Percentiles rank a stretch among this genome's conserved stretches.
Evolutionary conservation across 2,329 filamentous ascomycete species (phyloP).

Genomic region (Chaetomium globosum): DNA sequence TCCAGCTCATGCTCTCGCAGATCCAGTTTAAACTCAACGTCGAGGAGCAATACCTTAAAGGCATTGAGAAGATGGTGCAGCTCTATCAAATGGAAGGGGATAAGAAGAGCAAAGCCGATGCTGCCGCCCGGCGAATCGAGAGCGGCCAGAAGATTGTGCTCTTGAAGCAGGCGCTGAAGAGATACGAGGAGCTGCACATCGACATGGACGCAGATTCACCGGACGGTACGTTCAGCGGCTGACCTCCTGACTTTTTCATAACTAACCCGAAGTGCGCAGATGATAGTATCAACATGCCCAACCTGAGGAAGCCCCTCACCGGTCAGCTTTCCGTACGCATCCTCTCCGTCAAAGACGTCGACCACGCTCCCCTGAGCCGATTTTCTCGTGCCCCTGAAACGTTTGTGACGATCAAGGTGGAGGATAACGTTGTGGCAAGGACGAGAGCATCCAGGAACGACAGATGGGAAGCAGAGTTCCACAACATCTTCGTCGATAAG

Average conservation of each 20-base stretch:
- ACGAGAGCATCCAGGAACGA: constrained; percentile 85
- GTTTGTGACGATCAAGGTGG: constrained; percentile 93
- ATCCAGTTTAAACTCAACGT: constrained; percentile 98
- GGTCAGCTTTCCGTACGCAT: constrained; percentile 86
- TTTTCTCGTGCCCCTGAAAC: constrained; percentile 93
- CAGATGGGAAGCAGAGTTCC: constrained; percentile 87
- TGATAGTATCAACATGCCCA: constrained; percentile 94
- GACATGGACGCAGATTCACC: constrained; percentile 81
- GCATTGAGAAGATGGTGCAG: constrained; percentile 98
- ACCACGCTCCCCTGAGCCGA: constrained; percentile 80
- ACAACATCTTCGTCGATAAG: constrained; percentile 94
- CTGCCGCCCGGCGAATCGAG: constrained; percentile 84
- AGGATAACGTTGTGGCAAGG: constrained; percentile 86
- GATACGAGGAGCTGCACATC: constrained; percentile 96
- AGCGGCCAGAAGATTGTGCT: constrained; percentile 98
- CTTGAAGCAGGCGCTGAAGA: constrained; percentile 90
- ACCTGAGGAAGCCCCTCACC: constrained; percentile 91
- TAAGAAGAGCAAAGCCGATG: constrained; percentile 90
- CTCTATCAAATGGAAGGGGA: constrained; percentile 97
- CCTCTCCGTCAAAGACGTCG: constrained; percentile 87
- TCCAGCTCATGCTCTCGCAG: constrained; percentile 98
- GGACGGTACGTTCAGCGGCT: constrained; percentile 65
- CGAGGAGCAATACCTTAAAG: constrained; percentile 97
- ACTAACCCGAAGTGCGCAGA: constrained; percentile 56
- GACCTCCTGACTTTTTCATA: background rate